These are phyloP conservation scores for Lipomyces japonicus DNA, from an alignment of 805 yeast genomes.

Conservation along the genomic window DNA sequence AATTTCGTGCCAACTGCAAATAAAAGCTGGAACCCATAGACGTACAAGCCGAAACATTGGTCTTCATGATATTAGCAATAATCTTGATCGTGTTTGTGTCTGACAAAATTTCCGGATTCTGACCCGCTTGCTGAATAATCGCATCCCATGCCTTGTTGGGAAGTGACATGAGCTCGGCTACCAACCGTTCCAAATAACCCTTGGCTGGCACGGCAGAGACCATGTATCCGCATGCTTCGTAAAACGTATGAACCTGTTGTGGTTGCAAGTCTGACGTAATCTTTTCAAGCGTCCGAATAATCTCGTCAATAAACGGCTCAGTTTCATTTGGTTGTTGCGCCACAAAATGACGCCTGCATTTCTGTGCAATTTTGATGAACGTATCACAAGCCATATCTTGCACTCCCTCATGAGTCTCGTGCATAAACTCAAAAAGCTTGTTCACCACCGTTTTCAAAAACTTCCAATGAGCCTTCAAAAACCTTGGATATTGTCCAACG, in stretches of 20 bases:
- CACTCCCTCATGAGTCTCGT: conserved; percentile 96
- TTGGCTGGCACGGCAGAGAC: conserved; percentile 78
- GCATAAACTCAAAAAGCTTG: conserved; percentile 97
- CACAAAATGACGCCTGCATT: conserved; percentile 94
- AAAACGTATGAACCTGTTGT: conserved; percentile 95
- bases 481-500: conserved; percentile 98
- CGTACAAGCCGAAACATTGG: conserved; percentile 93
- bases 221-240: conserved; percentile 94
- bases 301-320: conserved; percentile 88
- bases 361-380: conserved; percentile 88
- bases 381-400: conserved; percentile 99
- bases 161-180: conserved; percentile 75
- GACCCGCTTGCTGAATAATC: conserved; percentile 77
- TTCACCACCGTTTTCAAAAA: conserved; percentile 92
- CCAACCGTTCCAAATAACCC: conserved; percentile 64
- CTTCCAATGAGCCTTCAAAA: conserved; percentile 96
- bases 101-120: conserved; percentile 68
- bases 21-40: conserved; percentile 89
- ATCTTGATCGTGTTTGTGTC: conserved; percentile 79
- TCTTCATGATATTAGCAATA: conserved; percentile 87
- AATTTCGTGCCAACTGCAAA: conserved; percentile 80
- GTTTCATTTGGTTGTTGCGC: conserved; percentile 78
- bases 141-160: conserved; percentile 96
- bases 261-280: conserved; percentile 93
- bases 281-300: conserved; percentile 73